Evolutionary conservation across 129 eudicot species (phyloP).

Genomic region (Arctium minus): DNA sequence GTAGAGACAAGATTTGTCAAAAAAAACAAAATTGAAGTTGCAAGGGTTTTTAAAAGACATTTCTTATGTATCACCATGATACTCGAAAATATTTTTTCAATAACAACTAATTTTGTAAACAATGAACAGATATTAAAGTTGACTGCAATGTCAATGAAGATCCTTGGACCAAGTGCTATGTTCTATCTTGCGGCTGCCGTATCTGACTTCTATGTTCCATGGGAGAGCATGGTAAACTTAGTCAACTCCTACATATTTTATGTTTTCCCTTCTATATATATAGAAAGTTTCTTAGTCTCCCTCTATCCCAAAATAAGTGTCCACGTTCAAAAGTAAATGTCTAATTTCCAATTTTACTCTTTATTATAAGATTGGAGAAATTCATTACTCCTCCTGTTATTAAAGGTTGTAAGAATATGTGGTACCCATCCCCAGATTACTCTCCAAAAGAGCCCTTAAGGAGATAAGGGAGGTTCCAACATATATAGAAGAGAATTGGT

Average conservation of each 20-base stretch:
- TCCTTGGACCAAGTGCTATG: constrained; percentile 76
- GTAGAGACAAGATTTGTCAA: too few relatives aligned
- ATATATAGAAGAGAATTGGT: too few relatives aligned
- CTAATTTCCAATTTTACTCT: background rate
- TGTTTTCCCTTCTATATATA: background rate
- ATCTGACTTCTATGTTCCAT: constrained; percentile 96
- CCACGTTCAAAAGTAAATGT: background rate
- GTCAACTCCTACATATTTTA: background rate
- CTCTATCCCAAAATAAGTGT: background rate
- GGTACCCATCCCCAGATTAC: background rate
- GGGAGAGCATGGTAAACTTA: constrained; percentile 85
- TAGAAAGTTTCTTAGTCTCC: background rate
- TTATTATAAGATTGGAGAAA: background rate
- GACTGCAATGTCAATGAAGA: constrained; percentile 59
- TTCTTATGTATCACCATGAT: too few relatives aligned
- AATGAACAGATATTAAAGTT: constrained; percentile 56
- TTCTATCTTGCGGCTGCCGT: constrained; percentile 98
- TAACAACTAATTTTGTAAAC: constrained; percentile 7
- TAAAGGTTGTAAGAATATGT: background rate
- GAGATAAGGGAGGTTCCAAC: too few relatives aligned
- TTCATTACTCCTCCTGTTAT: too few relatives aligned
- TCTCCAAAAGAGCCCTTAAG: too few relatives aligned
- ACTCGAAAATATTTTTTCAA: too few relatives aligned
- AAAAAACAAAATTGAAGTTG: too few relatives aligned
- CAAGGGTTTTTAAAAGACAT: too few relatives aligned